Percentiles rank a stretch among this genome's conserved stretches.
Conservation (phyloP, 345 rosid species). For the Euphorbia lathyris region DNA sequence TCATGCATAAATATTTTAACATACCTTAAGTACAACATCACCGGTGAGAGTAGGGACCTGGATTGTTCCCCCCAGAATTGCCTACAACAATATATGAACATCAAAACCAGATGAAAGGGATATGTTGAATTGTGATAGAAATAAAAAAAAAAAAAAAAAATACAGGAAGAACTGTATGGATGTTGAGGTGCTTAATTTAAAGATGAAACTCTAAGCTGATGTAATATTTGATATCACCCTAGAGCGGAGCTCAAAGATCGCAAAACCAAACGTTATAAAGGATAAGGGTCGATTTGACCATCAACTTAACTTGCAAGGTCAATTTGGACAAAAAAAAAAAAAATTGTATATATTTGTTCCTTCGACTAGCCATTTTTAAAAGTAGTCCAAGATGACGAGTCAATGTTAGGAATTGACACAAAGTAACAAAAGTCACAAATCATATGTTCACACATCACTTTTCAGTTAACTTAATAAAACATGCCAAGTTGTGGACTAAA, state of each 20-base stretch:
- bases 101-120: background rate
- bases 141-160: too few species aligned
- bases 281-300: background rate
- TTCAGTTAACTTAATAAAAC: too few species aligned
- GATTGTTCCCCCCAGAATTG: slow-evolving; percentile 93
- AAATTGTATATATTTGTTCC: too few species aligned
- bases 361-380: too few species aligned
- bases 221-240: background rate
- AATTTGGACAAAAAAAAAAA: too few species aligned
- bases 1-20: slow-evolving; percentile 9
- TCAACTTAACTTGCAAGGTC: too few species aligned
- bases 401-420: too few species aligned
- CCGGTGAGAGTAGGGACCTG: slow-evolving; percentile 97
- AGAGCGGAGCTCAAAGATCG: background rate
- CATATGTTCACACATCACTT: too few species aligned
- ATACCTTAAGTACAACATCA: slow-evolving; percentile 96
- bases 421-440: too few species aligned
- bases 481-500: too few species aligned
- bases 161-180: background rate
- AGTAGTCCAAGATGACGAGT: too few species aligned
- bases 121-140: background rate
- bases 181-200: background rate
- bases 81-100: slow-evolving; percentile 44
- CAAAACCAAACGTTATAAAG: background rate
- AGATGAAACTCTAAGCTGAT: background rate